phyloP scores from a whole-genome alignment of 192 early-diverging fungal species.

The Rhizoclosmatium sp. region DNA sequence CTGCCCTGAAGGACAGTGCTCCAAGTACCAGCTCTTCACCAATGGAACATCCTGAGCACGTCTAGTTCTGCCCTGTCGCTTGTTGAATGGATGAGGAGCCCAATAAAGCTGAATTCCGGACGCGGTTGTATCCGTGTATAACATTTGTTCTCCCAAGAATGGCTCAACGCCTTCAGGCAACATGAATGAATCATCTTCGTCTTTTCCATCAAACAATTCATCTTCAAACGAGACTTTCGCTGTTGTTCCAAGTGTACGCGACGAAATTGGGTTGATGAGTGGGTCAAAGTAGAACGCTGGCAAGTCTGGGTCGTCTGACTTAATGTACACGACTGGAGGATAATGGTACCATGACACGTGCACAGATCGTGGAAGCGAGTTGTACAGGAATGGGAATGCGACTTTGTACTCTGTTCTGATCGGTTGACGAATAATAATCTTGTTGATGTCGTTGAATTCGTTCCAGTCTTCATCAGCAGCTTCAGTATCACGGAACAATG shows the following conservation, averaged over 20 bases:
- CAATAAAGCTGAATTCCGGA: constrained; percentile 94
- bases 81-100: constrained; percentile 97
- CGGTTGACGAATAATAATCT: constrained; percentile 98
- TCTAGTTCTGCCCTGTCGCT: constrained; percentile 87
- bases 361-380: constrained; percentile 93
- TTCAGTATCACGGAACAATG: constrained; percentile 93
- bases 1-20: constrained; percentile 90
- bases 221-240: constrained; percentile 67
- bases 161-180: constrained; percentile 82
- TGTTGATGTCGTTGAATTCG: constrained; percentile 99
- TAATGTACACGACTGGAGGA: constrained; percentile 88
- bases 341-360: constrained; percentile 93
- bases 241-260: constrained; percentile 68
- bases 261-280: constrained; percentile 96
- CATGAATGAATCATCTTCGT: constrained; percentile 77
- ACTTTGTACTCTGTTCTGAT: constrained; percentile 99
- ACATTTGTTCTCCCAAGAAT: constrained; percentile 76
- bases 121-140: constrained; percentile 93
- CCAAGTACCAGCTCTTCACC: constrained; percentile 98
- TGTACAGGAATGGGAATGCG: constrained; percentile 98
- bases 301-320: constrained; percentile 91
- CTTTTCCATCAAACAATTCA: constrained; percentile 39
- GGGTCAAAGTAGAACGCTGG: constrained; percentile 99
- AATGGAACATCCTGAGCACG: constrained; percentile 94
- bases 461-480: constrained; percentile 99